These are phyloP conservation scores for Chalaropsis ovoidea DNA, from an alignment of 2,329 filamentous ascomycete species.

Conservation along the genomic window DNA sequence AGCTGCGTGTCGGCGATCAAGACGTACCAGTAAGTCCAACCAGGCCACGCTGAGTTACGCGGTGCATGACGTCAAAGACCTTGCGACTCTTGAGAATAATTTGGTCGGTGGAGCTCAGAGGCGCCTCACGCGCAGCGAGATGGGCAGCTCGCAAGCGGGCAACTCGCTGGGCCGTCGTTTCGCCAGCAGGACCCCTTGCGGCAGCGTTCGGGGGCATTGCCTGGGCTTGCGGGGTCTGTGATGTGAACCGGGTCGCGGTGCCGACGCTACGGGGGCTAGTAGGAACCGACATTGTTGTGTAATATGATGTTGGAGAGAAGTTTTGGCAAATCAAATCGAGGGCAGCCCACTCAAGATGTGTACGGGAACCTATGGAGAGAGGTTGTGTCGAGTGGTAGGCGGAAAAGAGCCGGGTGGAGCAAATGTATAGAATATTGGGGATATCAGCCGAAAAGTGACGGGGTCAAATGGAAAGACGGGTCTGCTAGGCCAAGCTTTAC, in stretches of 20 bases:
- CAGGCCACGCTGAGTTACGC: slow-evolving; percentile 44
- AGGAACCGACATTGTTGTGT: slow-evolving; percentile 34
- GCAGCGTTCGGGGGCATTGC: slow-evolving; percentile 44
- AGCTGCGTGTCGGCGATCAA: not conserved
- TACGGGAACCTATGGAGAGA: not conserved
- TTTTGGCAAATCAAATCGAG: not conserved
- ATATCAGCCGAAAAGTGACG: not conserved
- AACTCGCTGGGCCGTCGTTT: slow-evolving; percentile 61
- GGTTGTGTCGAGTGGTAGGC: not conserved
- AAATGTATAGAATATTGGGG: not conserved
- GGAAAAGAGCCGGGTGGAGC: not conserved
- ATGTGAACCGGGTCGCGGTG: slow-evolving; percentile 64
- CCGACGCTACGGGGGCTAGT: slow-evolving; percentile 57
- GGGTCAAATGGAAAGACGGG: not conserved
- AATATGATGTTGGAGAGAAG: not conserved
- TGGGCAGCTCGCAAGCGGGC: slow-evolving; percentile 57
- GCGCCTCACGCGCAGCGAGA: slow-evolving; percentile 52
- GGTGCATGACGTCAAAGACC: slow-evolving; percentile 48
- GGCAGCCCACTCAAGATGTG: not conserved
- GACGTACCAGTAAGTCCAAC: slow-evolving; percentile 48
- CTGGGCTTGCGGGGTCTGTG: slow-evolving; percentile 51
- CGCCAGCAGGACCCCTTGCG: slow-evolving; percentile 34
- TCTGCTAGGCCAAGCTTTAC: slow-evolving; percentile 15
- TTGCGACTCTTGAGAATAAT: slow-evolving; percentile 41
- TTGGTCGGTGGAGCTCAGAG: slow-evolving; percentile 44